Percentiles rank a stretch among this genome's conserved stretches.
Conservation (phyloP, 169 alveolate genomes). For the Plasmodium berghei region DNA sequence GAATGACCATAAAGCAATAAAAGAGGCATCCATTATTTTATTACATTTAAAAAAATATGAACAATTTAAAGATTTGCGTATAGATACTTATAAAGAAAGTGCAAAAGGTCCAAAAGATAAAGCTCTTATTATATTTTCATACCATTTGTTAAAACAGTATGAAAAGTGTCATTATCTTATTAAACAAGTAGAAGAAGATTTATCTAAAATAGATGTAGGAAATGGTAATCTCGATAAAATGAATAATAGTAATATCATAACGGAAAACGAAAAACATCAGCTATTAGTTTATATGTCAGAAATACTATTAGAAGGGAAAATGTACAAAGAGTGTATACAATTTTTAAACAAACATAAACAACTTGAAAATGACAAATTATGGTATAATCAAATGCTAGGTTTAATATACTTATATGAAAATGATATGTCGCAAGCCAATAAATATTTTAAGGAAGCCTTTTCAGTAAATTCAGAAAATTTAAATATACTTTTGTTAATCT, state of each 20-base stretch:
- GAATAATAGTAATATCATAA: conserved; percentile 15
- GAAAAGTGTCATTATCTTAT: conserved; percentile 48
- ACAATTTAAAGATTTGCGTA: conserved; percentile 48
- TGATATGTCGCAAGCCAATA: conserved; percentile 32
- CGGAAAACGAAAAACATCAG: conserved; percentile 35
- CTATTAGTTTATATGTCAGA: conserved; percentile 40
- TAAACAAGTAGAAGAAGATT: conserved; percentile 47
- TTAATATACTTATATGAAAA: conserved; percentile 36
- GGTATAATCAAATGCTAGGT: conserved; percentile 62
- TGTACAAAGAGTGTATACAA: conserved; percentile 33
- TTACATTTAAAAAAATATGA: conserved; percentile 56
- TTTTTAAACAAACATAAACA: conserved; percentile 20
- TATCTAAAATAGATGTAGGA: neutral
- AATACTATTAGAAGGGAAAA: conserved; percentile 64
- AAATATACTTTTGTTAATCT: conserved; percentile 29
- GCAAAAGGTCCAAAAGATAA: conserved; percentile 39
- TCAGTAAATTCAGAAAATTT: conserved; percentile 53
- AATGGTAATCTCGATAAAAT: too few relatives aligned
- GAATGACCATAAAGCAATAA: conserved; percentile 57
- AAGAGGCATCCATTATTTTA: conserved; percentile 48
- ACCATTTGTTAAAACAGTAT: conserved; percentile 38
- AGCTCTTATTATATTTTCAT: conserved; percentile 52
- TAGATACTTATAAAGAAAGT: conserved; percentile 61
- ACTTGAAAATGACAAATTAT: conserved; percentile 14
- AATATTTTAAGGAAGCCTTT: conserved; percentile 58